Evolutionary conservation across 148 eudicot genomes (phyloP), one percentile per base, ranked within the genome.

Genomic region (Rheum nobile): DNA sequence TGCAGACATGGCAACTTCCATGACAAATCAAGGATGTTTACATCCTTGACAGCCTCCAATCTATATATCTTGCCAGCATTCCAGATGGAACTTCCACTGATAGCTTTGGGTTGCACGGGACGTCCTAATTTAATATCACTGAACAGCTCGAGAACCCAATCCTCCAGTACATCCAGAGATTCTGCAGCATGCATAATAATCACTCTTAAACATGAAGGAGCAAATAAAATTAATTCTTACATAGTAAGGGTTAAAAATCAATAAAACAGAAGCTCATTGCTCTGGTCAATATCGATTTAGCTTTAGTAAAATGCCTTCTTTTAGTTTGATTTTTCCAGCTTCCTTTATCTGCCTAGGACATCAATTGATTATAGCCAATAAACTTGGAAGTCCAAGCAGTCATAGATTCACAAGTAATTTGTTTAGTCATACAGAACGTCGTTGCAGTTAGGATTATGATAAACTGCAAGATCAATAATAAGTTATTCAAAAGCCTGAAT

Each of bases 1-100:
- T 86, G 83, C 48, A 94, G 91, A 72, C 88, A 89, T 67, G 98
- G 98, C 79, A 94, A 84, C 80, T 92, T 94, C 98, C 98, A 94
- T 46, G 88, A 80, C 78, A 94, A 55, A 71, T 94, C 90, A 77
- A 94, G 96, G 55, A 89, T 78, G 85, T 94, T 85, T 76, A 94
- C 90, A 84, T 94, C 97, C 85, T 87, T 91, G 67, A 91, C 93
- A 72, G 98, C 98, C 82, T 94, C 93, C 82, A 94, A 76, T 84
- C 88, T 80, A 84, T 91, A 91, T 70, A 91, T 77, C 86, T 91
- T 91, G 77, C 98, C 97, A 75, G 82, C 71, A 59, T 81, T 86
- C 98, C 98, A 94, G 61, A 91, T 86, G 69, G 96, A 88, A 79
- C 86, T 75, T 75, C 78, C 84, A 73, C 35, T 61, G 42, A 74